These are phyloP conservation scores for Verbena officinalis DNA, from an alignment of 257 asterid genomes.

Conservation along the genomic window DNA sequence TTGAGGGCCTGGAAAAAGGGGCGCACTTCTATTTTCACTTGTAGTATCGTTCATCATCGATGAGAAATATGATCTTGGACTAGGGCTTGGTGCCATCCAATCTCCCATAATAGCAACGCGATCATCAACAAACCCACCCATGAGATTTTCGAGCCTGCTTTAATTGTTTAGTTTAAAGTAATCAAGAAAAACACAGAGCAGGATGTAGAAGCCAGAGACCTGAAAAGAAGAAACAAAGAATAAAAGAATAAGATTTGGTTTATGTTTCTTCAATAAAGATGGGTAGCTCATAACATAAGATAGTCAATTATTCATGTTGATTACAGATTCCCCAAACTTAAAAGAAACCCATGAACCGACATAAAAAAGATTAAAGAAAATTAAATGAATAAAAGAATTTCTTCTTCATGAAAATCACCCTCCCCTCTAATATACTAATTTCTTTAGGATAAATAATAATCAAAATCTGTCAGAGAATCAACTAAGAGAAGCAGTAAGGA, in stretches of 20 bases:
- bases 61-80: slow-evolving; percentile 53
- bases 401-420: neutral
- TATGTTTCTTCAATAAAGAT: neutral
- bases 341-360: neutral
- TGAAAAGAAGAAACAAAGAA: neutral
- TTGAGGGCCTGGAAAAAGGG: slow-evolving; percentile 30
- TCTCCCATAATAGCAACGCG: slow-evolving; percentile 67
- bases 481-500: neutral
- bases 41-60: slow-evolving; percentile 43
- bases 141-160: slow-evolving; percentile 26
- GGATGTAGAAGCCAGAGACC: slow-evolving; percentile 3
- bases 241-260: neutral
- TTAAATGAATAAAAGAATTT: neutral
- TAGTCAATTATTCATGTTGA: neutral
- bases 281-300: neutral
- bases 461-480: slow-evolving; percentile 1
- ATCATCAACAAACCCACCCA: slow-evolving; percentile 74
- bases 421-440: neutral
- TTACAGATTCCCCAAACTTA: neutral
- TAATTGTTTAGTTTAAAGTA: slow-evolving; percentile 14
- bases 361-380: too few relatives aligned
- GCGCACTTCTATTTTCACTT: slow-evolving; percentile 34
- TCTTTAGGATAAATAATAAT: neutral
- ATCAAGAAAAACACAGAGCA: neutral
- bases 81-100: slow-evolving; percentile 74